Evolutionary conservation across 129 eudicot species (phyloP).

Genomic region (sunflower (Helianthus annuus)): DNA sequence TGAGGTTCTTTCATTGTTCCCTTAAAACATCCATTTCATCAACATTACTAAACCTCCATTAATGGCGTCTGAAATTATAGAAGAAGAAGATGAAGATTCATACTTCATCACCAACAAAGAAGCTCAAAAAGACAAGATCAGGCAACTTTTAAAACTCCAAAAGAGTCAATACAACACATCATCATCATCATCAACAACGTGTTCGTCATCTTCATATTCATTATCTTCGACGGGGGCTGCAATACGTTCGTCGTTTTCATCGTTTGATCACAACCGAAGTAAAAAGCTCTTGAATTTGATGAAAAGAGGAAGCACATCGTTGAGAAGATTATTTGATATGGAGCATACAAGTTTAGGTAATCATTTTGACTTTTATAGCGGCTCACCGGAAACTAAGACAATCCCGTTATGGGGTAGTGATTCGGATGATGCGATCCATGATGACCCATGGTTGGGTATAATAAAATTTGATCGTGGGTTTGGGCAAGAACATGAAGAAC

Average conservation of each 20-base stretch:
- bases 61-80: constrained; percentile 59
- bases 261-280: constrained; percentile 36
- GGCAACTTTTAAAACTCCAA: constrained; percentile 51
- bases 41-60: constrained; percentile 11
- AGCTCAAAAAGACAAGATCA: constrained; percentile 48
- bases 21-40: constrained; percentile 12
- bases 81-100: constrained; percentile 45
- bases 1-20: constrained; percentile 16
- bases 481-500: constrained; percentile 10
- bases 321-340: constrained; percentile 72
- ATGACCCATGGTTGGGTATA: constrained; percentile 68
- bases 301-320: constrained; percentile 70
- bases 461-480: constrained; percentile 6
- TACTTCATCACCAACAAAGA: constrained; percentile 40
- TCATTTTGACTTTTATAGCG: constrained; percentile 54
- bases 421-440: constrained; percentile 50
- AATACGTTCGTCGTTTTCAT: constrained; percentile 44
- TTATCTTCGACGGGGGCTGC: constrained; percentile 26
- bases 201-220: constrained; percentile 41
- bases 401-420: constrained; percentile 79
- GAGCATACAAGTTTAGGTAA: constrained; percentile 68
- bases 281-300: constrained; percentile 52
- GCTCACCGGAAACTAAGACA: constrained; percentile 56
- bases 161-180: constrained; percentile 47
- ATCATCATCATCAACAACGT: constrained; percentile 35